Conservation (phyloP, 129 eudicot species). For the Artemisia annua region DNA sequence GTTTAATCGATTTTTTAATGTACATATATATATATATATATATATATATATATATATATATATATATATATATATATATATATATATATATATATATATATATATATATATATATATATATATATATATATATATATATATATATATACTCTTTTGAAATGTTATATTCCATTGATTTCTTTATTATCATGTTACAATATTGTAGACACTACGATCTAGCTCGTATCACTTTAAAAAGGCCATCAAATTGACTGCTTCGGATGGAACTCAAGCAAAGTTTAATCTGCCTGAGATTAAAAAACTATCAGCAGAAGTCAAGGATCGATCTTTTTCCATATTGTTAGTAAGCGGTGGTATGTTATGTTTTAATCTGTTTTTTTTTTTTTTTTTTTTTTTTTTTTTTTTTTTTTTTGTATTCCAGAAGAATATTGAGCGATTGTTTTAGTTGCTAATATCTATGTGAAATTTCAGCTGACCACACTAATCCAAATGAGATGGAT, state of each 20-base stretch:
- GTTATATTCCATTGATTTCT: constrained; percentile 19
- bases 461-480: not conserved
- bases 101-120: too few relatives aligned
- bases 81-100: too few relatives aligned
- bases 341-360: constrained; percentile 85
- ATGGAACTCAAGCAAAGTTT: constrained; percentile 44
- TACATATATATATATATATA: too few relatives aligned
- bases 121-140: too few relatives aligned
- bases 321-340: constrained; percentile 62
- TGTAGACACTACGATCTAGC: constrained; percentile 53
- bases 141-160: too few relatives aligned
- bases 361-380: constrained; percentile 2
- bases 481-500: constrained; percentile 32
- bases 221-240: constrained; percentile 56
- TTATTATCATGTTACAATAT: constrained; percentile 29
- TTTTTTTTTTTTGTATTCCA: too few relatives aligned
- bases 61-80: too few relatives aligned
- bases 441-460: too few relatives aligned
- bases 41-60: too few relatives aligned
- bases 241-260: constrained; percentile 36
- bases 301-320: constrained; percentile 53
- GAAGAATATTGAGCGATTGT: too few relatives aligned
- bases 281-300: constrained; percentile 78
- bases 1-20: not conserved
- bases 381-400: too few relatives aligned